A percentile compares a stretch with the other conserved stretches of the same genome.
Conservation (phyloP, 73 alveolate species). For the Paraurostyla sp. region DNA sequence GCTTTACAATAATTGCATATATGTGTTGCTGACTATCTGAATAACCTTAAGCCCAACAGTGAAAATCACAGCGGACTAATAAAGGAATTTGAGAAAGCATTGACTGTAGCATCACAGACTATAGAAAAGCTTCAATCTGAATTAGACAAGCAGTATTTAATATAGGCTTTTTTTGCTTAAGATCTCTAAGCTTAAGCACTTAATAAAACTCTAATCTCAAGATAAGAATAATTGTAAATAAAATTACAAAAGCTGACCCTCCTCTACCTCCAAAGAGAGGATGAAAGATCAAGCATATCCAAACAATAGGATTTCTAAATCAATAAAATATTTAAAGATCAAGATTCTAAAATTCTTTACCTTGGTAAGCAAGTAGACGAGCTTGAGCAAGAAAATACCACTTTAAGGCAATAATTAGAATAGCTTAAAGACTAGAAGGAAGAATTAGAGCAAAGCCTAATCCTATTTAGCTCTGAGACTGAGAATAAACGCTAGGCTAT, state of each 20-base stretch:
- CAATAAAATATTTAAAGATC: constrained; percentile 25
- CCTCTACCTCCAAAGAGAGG: neutral
- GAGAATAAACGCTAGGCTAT: neutral
- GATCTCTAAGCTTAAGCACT: constrained; percentile 4
- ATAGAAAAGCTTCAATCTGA: constrained; percentile 24
- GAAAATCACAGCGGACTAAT: neutral
- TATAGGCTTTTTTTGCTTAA: neutral
- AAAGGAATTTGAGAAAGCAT: constrained; percentile 12
- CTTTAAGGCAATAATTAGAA: neutral
- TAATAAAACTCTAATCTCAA: neutral
- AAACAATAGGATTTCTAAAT: neutral
- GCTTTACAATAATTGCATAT: constrained; percentile 15
- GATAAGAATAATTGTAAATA: neutral
- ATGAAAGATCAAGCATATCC: neutral
- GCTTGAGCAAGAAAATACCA: neutral
- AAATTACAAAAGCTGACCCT: neutral
- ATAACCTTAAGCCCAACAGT: neutral
- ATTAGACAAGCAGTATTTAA: neutral
- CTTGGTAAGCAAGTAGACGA: neutral
- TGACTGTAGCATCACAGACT: constrained; percentile 14
- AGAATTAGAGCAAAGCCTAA: constrained; percentile 20
- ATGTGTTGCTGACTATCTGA: neutral
- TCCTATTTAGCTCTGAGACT: constrained; percentile 1
- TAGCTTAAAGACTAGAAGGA: constrained; percentile 30
- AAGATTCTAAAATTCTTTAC: neutral